Percentiles rank a stretch among this genome's conserved stretches.
These are phyloP conservation scores for Termitomyces sp. DNA, from an alignment of 768 basidiomycete species.

Conservation along the genomic window DNA sequence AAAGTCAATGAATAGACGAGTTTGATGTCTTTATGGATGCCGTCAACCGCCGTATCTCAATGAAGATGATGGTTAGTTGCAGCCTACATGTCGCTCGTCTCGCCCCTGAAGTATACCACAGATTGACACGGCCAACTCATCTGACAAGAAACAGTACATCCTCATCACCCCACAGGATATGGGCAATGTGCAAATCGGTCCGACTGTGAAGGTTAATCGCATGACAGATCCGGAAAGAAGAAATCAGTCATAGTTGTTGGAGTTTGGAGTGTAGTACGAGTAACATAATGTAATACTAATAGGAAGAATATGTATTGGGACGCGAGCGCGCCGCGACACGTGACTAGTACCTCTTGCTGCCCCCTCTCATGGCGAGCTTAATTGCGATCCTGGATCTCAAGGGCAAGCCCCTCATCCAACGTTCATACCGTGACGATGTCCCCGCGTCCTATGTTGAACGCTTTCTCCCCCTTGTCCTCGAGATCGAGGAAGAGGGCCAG, in stretches of 20 bases:
- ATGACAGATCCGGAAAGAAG: slow-evolving; percentile 76
- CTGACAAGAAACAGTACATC: slow-evolving; percentile 88
- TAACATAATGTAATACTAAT: background rate
- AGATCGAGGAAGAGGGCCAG: slow-evolving; percentile 96
- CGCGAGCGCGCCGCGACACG: background rate
- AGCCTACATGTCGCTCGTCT: background rate
- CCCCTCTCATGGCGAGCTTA: slow-evolving; percentile 42
- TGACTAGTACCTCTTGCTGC: background rate
- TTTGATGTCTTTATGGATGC: slow-evolving; percentile 99
- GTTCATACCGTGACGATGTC: slow-evolving; percentile 96
- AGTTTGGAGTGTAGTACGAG: background rate
- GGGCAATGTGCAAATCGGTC: slow-evolving; percentile 65
- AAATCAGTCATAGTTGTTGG: background rate
- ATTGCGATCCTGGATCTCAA: slow-evolving; percentile 98
- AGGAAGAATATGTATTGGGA: background rate
- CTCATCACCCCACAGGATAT: slow-evolving; percentile 96
- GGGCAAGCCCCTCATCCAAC: slow-evolving; percentile 95
- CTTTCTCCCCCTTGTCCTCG: slow-evolving; percentile 88
- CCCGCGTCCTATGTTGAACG: slow-evolving; percentile 84
- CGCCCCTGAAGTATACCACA: slow-evolving; percentile 20
- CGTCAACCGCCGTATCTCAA: slow-evolving; percentile 85
- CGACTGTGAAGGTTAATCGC: slow-evolving; percentile 65
- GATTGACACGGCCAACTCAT: slow-evolving; percentile 87
- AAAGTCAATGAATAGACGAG: slow-evolving; percentile 54
- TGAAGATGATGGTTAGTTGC: slow-evolving; percentile 86